Evolutionary conservation across 2,329 filamentous ascomycete genomes (phyloP).

Genomic region (Basipetospora chlamydospora): DNA sequence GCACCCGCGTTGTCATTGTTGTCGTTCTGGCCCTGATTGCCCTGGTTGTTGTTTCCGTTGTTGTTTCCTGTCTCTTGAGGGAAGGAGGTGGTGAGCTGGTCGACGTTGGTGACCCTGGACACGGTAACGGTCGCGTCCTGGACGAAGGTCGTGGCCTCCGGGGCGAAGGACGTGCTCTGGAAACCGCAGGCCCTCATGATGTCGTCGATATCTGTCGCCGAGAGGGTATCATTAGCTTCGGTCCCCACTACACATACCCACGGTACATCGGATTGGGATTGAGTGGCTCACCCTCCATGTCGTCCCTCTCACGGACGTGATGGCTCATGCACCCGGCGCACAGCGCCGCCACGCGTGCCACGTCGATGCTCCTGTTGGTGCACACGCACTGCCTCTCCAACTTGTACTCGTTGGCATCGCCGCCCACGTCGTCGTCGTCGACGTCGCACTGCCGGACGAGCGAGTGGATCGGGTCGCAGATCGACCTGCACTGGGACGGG

Average conservation of each 20-base stretch:
- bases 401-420: conserved; percentile 7
- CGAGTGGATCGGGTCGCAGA: conserved; percentile 9
- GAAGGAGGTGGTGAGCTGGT: conserved; percentile 10
- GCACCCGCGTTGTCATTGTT: conserved; percentile 4
- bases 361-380: conserved; percentile 23
- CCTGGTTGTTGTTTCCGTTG: conserved; percentile 5
- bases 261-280: neutral
- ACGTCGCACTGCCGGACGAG: conserved; percentile 10
- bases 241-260: too few species aligned
- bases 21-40: conserved; percentile 3
- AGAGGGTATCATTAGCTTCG: neutral
- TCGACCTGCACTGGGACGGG: conserved; percentile 8
- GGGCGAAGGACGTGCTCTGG: conserved; percentile 8
- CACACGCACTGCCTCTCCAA: conserved; percentile 22
- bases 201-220: conserved; percentile 10
- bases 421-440: conserved; percentile 10
- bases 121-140: conserved; percentile 9
- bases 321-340: conserved; percentile 22
- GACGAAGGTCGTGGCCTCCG: conserved; percentile 5
- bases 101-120: conserved; percentile 7
- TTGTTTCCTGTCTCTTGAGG: neutral
- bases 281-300: conserved; percentile 9
- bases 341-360: conserved; percentile 19
- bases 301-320: conserved; percentile 9
- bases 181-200: conserved; percentile 11